These are phyloP conservation scores for Funneliformis geosporum DNA, from an alignment of 192 early-diverging fungal genomes.

Conservation along the genomic window DNA sequence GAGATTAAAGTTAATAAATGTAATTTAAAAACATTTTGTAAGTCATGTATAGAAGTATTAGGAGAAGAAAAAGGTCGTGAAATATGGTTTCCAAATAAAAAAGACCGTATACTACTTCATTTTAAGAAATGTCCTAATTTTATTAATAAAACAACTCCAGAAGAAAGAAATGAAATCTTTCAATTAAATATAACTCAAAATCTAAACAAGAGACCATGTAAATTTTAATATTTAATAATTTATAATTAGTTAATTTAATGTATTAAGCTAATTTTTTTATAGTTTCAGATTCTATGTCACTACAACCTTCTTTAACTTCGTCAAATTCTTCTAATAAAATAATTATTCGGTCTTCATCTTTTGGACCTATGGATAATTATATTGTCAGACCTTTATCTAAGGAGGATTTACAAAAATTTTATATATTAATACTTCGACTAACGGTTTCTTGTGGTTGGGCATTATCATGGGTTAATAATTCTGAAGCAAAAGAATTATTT, in stretches of 20 bases:
- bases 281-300: not conserved
- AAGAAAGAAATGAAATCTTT: slow-evolving; percentile 4
- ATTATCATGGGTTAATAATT: slow-evolving; percentile 4
- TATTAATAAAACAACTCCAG: not conserved
- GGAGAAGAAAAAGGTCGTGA: not conserved
- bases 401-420: slow-evolving; percentile 18
- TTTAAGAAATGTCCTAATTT: slow-evolving; percentile 22
- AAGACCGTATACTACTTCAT: slow-evolving; percentile 9
- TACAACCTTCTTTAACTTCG: not conserved
- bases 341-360: not conserved
- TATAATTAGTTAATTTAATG: not conserved
- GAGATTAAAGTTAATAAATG: not conserved
- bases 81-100: slow-evolving; percentile 19
- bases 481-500: slow-evolving; percentile 10
- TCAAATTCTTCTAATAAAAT: not conserved
- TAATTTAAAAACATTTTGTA: slow-evolving; percentile 2
- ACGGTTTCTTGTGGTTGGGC: slow-evolving; percentile 12
- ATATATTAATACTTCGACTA: not conserved
- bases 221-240: not conserved
- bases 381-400: slow-evolving; percentile 13
- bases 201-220: not conserved
- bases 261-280: not conserved
- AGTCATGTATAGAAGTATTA: slow-evolving; percentile 1
- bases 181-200: not conserved
- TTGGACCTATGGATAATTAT: slow-evolving; percentile 19